Conservation (phyloP, 371 early-diverging fungal genomes). For the Mortierella polycephala region DNA sequence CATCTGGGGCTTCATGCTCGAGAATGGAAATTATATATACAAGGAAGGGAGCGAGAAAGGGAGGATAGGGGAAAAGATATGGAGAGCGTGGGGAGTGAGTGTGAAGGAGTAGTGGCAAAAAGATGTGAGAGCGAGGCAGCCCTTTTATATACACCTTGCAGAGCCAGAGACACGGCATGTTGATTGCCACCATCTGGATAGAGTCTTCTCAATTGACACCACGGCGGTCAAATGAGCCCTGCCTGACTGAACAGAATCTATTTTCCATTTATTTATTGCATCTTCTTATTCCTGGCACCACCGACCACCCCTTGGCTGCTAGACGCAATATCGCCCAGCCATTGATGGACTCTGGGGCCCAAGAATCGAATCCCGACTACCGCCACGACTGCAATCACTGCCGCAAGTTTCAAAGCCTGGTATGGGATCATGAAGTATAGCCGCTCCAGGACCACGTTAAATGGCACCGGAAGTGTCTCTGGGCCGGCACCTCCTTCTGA, state of each 20-base stretch:
- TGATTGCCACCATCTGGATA: too few relatives aligned
- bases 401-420: constrained; percentile 48
- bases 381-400: constrained; percentile 16
- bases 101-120: too few relatives aligned
- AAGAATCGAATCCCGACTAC: constrained; percentile 19
- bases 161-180: too few relatives aligned
- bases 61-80: not conserved
- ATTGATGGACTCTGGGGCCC: constrained; percentile 22
- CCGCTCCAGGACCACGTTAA: constrained; percentile 40
- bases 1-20: constrained; percentile 41
- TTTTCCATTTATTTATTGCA: constrained; percentile 3
- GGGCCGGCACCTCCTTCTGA: constrained; percentile 16
- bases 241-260: too few relatives aligned
- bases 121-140: too few relatives aligned
- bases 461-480: constrained; percentile 28
- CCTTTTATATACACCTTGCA: too few relatives aligned
- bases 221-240: too few relatives aligned
- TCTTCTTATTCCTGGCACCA: constrained; percentile 1
- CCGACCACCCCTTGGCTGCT: not conserved
- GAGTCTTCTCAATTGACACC: too few relatives aligned
- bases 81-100: too few relatives aligned
- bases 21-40: not conserved
- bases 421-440: constrained; percentile 46
- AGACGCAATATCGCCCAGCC: constrained; percentile 6
- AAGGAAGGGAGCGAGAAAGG: not conserved